Evolutionary conservation across 805 yeast species (phyloP).

Genomic region (Peterozyma xylosa): DNA sequence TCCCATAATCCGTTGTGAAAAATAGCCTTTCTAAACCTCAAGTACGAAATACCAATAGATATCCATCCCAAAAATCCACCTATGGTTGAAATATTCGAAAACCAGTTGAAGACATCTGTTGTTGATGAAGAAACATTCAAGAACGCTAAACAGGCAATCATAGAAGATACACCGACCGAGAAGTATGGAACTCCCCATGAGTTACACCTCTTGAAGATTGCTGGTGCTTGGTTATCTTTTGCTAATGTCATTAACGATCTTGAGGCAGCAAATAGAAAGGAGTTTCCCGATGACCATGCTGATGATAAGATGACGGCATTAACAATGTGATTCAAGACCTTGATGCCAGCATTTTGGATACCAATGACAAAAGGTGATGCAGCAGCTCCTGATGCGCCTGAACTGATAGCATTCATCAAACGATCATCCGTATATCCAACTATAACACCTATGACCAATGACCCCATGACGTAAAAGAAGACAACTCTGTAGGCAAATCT

Average conservation of each 20-base stretch:
- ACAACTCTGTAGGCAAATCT: slow-evolving; percentile 23
- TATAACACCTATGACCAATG: slow-evolving; percentile 41
- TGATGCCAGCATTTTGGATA: slow-evolving; percentile 59
- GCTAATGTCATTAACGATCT: slow-evolving; percentile 49
- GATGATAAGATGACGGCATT: slow-evolving; percentile 60
- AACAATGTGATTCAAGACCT: slow-evolving; percentile 66
- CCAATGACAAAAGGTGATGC: slow-evolving; percentile 89
- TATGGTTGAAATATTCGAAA: slow-evolving; percentile 56
- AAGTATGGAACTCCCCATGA: slow-evolving; percentile 51
- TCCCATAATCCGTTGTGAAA: slow-evolving; percentile 41
- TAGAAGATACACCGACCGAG: slow-evolving; percentile 32
- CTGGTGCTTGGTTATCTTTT: slow-evolving; percentile 49
- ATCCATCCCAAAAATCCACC: slow-evolving; percentile 65
- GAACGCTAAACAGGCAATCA: slow-evolving; percentile 39
- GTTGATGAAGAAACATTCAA: slow-evolving; percentile 48
- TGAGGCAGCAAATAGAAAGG: slow-evolving; percentile 43
- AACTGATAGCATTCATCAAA: slow-evolving; percentile 34
- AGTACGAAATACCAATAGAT: slow-evolving; percentile 41
- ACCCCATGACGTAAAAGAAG: slow-evolving; percentile 22
- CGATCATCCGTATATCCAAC: slow-evolving; percentile 33
- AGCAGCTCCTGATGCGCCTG: slow-evolving; percentile 51
- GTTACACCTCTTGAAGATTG: slow-evolving; percentile 37
- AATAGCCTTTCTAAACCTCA: slow-evolving; percentile 62
- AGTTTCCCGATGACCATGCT: slow-evolving; percentile 40
- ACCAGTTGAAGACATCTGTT: slow-evolving; percentile 53